Base-by-base conservation (phyloP, 2,329 filamentous ascomycete species). In the Ilyonectria destructans region DNA sequence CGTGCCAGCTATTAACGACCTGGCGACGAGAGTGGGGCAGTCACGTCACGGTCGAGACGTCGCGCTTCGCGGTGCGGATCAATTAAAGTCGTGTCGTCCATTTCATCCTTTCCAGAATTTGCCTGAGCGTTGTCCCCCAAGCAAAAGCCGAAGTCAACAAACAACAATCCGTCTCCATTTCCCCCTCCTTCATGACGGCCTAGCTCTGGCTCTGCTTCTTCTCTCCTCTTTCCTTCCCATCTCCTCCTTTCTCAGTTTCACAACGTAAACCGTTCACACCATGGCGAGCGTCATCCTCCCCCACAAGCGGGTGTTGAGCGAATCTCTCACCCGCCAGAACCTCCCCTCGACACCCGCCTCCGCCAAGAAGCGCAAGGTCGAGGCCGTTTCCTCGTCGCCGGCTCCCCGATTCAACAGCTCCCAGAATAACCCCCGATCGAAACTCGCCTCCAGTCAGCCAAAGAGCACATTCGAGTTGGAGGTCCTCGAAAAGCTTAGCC, bases 391-490 rank as follows among this genome's bases (percentile, higher is more conserved):
- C 29, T 89, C 88, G 4, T 87, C 87, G 2, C 88, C 87, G 17
- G 83, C 85, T 13, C 84, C 85, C 35, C 87, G 87, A 65, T 86
- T 93, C 74, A 89, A 87, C 62, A 88, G 89, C 62, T 91, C 91
- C 4, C 88, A 92, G 73, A 88, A 88, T 78, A 86, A 84, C n/a
- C 85, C 83, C 12, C 88, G 89, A 72, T 88, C 87, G 70, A 91
- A 90, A 77, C 79, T 81, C 33, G 87, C 89, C 70, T 96, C 93
- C 1, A 95, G 89, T 74, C 94, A 95, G 81, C 89, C 89, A 17
- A 98, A 97, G 84, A 97, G 95, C 80, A 89, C 92, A 62, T 99
- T 99, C 80, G 96, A 98, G 82, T 92, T 93, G 66, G 95, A 98
- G 79, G 94, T 97, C 2, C 87, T 99, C 69, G 96, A 98, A 86